Base-by-base conservation (phyloP, 2,329 filamentous ascomycete species). In the Eutypa lata region DNA sequence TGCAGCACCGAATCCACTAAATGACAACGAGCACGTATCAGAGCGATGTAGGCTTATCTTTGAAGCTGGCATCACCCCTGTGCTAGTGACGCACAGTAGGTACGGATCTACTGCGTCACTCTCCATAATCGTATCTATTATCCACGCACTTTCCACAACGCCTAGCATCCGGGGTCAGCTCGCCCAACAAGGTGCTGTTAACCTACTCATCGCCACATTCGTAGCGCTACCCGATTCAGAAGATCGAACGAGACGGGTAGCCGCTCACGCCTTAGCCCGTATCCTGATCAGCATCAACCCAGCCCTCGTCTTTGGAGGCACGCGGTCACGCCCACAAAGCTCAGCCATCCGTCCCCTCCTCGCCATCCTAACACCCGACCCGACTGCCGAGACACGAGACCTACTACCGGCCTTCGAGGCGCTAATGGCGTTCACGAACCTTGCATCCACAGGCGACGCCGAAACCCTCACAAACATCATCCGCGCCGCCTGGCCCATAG, bases 181-280 rank as follows among this genome's bases (percentile, higher is more conserved):
- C 58, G 90, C 91, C 3, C 94, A 97, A 66, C 92, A 97, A 76
- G 94, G 94, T n/a, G 91, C 90, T 2, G 83, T 97, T 18, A 94
- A 89, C 62, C 81, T 97, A 1, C 79, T 97, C 21, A 80, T 97
- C 24, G 82, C 87, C 14, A 81, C 87, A 51, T 86, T 85, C 79
- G 77, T 80, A 13, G 75, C 77, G n/a, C 77, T 90, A 3, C 76
- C 82, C 2, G 76, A 82, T 28, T 73, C 76, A 2, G 79, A 80
- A 44, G 59, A 66, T 10, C 65, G 66, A 31, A 65, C 73, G 1
- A 80, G 76, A 57, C 79, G 83, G 22, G 83, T 79, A 42, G 86
- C 90, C 13, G 89, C 88, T 2, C 94, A 92, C 66, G 89, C 90
- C 1, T 80, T 96, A 14, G 90, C 90, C 14, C 87, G 91, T 22